Base-by-base conservation (phyloP, 352 stramenopile species). In the Elongisporangium anandrum region DNA sequence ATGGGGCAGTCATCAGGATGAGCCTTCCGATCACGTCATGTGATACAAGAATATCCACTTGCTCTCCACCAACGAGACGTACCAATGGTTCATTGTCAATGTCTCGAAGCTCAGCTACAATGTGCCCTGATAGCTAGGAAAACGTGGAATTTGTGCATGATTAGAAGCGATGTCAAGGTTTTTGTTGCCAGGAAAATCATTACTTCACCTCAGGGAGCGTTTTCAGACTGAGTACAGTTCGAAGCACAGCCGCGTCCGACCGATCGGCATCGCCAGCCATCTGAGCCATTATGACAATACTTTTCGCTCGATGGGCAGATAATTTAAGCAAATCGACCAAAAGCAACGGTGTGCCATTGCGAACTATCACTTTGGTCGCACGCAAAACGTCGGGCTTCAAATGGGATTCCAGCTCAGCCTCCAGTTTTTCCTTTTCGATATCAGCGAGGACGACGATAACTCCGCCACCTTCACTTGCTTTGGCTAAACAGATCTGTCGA, bases 1-100 rank as follows among this genome's bases (percentile, higher is more conserved):
- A 92, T 19, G 87, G 66, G 13, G 86, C 83, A 48, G 85, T 89
- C 80, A 95, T 93, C 20, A 96, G 59, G 38, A 96, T 87, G 8
- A 97, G 61, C 12, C 87, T 77, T 0, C 89, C 88, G 51, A 97
- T 94, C n/a, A 96, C 81, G 59, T 96, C 88, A 52, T 96, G 84
- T 1, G 85, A 94, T 15, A 95, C 88, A 2, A 96, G 50, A 2
- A 90, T 92, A 57, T 97, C 87, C 1, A 95, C 75, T 13, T 84
- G 69, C 45, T 93, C 69, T 17, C 83, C 83, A 2, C 81, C 87
- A n/a, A 96, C 87, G 13, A 96, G 73, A 19, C 78, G 60, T 20
- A 96, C 69, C 21, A 96, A 61, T n/a, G 85, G 75, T 17, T 92
- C 75, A 59, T 96, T 97, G 65, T 97, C 89, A 17, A 96, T 83